phyloP scores from a whole-genome alignment of 257 asterid species.

The Fraxinus excelsior region DNA sequence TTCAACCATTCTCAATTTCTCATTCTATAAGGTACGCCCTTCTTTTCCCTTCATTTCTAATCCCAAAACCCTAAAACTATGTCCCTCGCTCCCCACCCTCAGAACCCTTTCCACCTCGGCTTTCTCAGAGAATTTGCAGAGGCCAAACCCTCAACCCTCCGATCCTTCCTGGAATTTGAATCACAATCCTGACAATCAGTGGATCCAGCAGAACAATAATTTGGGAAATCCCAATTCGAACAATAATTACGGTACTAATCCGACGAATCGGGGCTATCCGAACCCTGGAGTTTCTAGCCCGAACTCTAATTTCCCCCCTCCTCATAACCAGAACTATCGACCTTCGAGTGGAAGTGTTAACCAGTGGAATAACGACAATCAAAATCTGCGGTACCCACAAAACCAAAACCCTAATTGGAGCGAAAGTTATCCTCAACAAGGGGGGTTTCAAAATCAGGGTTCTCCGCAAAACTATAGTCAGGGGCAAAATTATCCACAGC shows the following conservation, averaged over 20 bases:
- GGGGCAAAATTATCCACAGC: slow-evolving; percentile 37
- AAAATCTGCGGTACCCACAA: slow-evolving; percentile 39
- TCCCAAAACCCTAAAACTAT: slow-evolving; percentile 40
- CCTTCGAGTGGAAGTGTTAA: slow-evolving; percentile 37
- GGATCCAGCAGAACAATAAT: slow-evolving; percentile 31
- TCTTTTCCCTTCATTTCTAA: slow-evolving; percentile 29
- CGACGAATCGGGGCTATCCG: slow-evolving; percentile 41
- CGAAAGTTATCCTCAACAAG: slow-evolving; percentile 43
- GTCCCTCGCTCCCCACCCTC: slow-evolving; percentile 27
- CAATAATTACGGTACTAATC: slow-evolving; percentile 27
- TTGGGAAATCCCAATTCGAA: slow-evolving; percentile 28
- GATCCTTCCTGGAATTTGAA: slow-evolving; percentile 32
- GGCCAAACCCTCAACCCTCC: slow-evolving; percentile 33
- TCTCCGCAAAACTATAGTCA: slow-evolving; percentile 33
- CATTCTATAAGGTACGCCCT: slow-evolving; percentile 37
- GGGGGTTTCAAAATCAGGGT: slow-evolving; percentile 49
- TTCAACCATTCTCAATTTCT: slow-evolving; percentile 29
- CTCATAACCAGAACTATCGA: slow-evolving; percentile 39
- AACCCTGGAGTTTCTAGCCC: slow-evolving; percentile 35
- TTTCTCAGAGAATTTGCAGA: slow-evolving; percentile 37
- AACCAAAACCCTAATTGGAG: slow-evolving; percentile 32
- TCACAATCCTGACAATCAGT: slow-evolving; percentile 37
- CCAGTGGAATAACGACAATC: slow-evolving; percentile 34
- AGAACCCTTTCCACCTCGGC: slow-evolving; percentile 54
- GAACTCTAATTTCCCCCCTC: slow-evolving; percentile 37